phyloP scores from a whole-genome alignment of 768 basidiomycete genomes.

The Erythrobasidium yunnanense region DNA sequence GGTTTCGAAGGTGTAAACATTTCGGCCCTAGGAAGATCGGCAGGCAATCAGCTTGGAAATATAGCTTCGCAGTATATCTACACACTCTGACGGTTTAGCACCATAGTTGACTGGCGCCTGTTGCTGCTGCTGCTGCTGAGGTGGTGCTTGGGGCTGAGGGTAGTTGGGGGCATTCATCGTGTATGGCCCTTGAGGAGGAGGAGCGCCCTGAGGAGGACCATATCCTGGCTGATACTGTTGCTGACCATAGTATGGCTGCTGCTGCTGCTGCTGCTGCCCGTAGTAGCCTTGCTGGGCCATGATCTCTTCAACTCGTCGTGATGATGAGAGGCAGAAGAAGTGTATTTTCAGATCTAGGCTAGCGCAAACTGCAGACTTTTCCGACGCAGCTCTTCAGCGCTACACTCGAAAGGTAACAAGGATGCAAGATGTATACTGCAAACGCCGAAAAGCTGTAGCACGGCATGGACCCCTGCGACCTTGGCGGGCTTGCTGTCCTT shows the following conservation, averaged over 20 bases:
- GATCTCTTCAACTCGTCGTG: background rate
- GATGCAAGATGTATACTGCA: too few relatives aligned
- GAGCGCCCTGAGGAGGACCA: background rate
- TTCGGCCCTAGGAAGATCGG: background rate
- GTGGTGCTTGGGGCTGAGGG: background rate
- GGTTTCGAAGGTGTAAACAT: conserved; percentile 17
- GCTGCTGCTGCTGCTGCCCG: background rate
- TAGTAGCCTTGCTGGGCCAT: conserved; percentile 23
- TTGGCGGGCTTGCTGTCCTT: too few relatives aligned
- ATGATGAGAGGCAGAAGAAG: too few relatives aligned
- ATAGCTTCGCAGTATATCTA: background rate
- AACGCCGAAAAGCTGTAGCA: too few relatives aligned
- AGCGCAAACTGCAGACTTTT: too few relatives aligned
- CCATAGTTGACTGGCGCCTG: background rate
- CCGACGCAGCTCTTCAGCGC: too few relatives aligned
- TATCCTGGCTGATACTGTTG: background rate
- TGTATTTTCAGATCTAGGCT: too few relatives aligned
- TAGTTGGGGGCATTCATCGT: background rate
- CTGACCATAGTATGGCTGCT: background rate
- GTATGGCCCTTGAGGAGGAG: conserved; percentile 17
- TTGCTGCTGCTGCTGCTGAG: conserved; percentile 1
- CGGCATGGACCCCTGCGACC: too few relatives aligned
- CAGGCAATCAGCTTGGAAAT: background rate
- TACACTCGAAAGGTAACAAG: too few relatives aligned
- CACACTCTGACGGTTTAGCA: conserved; percentile 8